A percentile compares a stretch with the other conserved stretches of the same genome.
These are phyloP conservation scores for Plectranthus barbatus DNA, from an alignment of 257 asterid genomes.

Conservation along the genomic window DNA sequence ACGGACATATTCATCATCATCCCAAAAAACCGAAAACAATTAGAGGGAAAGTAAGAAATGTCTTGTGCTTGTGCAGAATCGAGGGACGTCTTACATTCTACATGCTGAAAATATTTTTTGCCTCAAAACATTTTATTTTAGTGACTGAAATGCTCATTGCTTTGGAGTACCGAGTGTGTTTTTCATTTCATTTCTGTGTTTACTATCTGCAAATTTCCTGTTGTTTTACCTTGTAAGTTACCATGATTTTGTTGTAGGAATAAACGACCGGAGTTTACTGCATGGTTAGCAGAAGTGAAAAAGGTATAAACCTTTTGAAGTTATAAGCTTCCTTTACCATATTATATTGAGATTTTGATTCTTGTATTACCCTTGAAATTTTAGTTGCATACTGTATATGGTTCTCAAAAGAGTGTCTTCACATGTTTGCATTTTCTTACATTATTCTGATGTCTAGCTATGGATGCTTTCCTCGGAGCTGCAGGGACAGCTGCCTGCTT, in stretches of 20 bases:
- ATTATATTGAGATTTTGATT: background rate
- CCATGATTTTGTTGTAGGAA: conserved; percentile 47
- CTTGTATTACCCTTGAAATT: background rate
- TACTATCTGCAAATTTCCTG: background rate
- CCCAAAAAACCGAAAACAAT: background rate
- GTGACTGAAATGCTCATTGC: background rate
- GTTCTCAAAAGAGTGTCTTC: background rate
- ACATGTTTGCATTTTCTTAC: background rate
- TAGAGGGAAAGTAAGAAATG: background rate
- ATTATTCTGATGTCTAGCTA: background rate
- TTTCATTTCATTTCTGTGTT: background rate
- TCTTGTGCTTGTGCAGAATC: background rate
- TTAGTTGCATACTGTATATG: background rate
- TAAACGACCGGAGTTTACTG: conserved; percentile 93
- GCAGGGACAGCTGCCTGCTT: background rate
- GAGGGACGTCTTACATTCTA: background rate
- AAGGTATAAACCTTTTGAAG: conserved; percentile 34
- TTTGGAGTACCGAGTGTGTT: background rate
- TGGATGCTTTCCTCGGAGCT: background rate
- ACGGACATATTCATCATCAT: background rate
- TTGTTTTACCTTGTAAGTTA: background rate
- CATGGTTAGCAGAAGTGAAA: conserved; percentile 88
- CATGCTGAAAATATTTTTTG: background rate
- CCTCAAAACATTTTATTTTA: background rate
- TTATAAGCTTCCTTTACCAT: background rate